These are phyloP conservation scores for Falciphora oryzae DNA, from an alignment of 2,329 filamentous ascomycete genomes.

Conservation along the genomic window DNA sequence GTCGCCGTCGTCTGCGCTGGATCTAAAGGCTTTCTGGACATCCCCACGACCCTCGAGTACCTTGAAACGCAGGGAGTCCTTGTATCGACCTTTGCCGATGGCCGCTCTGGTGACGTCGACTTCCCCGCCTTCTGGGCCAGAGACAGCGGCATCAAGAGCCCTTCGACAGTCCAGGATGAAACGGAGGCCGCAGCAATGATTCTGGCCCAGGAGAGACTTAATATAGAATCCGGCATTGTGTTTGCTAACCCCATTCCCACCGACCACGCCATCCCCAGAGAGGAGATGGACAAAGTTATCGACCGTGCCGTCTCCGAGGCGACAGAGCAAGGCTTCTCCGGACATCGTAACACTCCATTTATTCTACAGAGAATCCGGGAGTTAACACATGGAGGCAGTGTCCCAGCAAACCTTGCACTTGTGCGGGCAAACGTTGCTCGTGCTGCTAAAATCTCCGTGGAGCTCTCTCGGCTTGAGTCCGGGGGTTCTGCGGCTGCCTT, in stretches of 20 bases:
- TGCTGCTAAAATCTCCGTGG: slow-evolving; percentile 48
- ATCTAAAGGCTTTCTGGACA: slow-evolving; percentile 94
- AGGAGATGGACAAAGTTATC: slow-evolving; percentile 65
- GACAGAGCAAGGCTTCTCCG: slow-evolving; percentile 58
- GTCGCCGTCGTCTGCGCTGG: slow-evolving; percentile 86
- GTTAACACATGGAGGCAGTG: slow-evolving; percentile 64
- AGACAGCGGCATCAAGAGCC: slow-evolving; percentile 78
- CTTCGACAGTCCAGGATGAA: slow-evolving; percentile 67
- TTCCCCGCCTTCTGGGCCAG: slow-evolving; percentile 92
- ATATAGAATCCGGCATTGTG: slow-evolving; percentile 70
- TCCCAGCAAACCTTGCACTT: slow-evolving; percentile 66
- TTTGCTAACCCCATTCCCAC: slow-evolving; percentile 86
- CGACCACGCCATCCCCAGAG: slow-evolving; percentile 61
- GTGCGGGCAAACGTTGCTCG: slow-evolving; percentile 48
- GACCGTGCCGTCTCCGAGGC: slow-evolving; percentile 60
- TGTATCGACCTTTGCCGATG: slow-evolving; percentile 87
- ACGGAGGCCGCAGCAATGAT: slow-evolving; percentile 86
- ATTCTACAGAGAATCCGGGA: slow-evolving; percentile 74
- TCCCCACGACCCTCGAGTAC: slow-evolving; percentile 78
- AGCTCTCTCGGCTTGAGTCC: slow-evolving; percentile 41
- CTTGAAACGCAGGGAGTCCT: slow-evolving; percentile 68
- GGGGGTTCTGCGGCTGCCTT: not conserved
- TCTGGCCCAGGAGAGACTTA: slow-evolving; percentile 66
- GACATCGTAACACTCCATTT: slow-evolving; percentile 78
- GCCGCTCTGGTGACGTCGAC: slow-evolving; percentile 63